phyloP scores from a whole-genome alignment of 305 asterid genomes.

The Petunia hybrid region DNA sequence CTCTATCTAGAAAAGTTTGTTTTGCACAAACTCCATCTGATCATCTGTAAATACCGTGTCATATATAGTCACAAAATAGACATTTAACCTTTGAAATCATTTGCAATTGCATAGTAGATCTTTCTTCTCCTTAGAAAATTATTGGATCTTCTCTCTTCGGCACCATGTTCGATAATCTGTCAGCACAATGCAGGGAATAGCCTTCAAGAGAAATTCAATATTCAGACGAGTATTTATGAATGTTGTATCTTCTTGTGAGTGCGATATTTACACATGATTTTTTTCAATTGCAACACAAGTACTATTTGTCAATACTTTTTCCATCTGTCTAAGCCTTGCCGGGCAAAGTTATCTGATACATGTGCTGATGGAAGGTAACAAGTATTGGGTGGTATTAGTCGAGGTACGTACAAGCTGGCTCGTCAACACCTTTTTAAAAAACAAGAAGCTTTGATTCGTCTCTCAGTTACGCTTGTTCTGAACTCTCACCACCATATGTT shows the following conservation, averaged over 20 bases:
- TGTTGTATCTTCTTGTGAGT: neutral
- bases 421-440: no score
- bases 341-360: no score
- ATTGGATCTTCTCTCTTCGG: neutral
- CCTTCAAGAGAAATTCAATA: neutral
- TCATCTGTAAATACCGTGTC: conserved; percentile 15
- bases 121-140: neutral
- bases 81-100: neutral
- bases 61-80: neutral
- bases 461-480: no score
- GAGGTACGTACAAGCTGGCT: no score
- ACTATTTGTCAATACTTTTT: neutral
- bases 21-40: neutral
- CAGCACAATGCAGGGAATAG: neutral
- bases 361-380: no score
- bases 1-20: neutral
- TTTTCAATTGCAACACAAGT: neutral
- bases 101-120: conserved; percentile 22
- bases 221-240: neutral
- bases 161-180: conserved; percentile 7
- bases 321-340: neutral
- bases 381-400: no score
- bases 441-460: no score
- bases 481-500: neutral
- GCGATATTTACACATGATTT: conserved; percentile 7